Evolutionary conservation across 257 asterid species (phyloP).

Genomic region (Ligustrum vulgare): DNA sequence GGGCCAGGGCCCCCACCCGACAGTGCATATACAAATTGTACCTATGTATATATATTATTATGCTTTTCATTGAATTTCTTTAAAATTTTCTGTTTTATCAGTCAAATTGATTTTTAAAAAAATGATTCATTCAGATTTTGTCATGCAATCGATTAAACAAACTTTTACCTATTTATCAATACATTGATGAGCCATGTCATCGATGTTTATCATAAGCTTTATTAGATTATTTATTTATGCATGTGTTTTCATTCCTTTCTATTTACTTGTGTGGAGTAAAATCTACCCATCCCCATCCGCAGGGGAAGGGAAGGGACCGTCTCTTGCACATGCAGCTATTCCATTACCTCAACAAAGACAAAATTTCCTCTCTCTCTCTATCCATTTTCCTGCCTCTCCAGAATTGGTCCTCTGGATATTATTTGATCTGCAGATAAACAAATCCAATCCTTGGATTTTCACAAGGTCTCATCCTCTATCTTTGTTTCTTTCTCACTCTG

Average conservation of each 20-base stretch:
- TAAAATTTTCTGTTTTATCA: too few species aligned
- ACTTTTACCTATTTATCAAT: too few species aligned
- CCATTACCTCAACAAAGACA: slow-evolving; percentile 29
- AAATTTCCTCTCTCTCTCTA: slow-evolving; percentile 12
- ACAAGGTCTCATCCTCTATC: slow-evolving; percentile 27
- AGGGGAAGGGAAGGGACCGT: background rate
- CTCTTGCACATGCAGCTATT: slow-evolving; percentile 36
- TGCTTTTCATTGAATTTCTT: too few species aligned
- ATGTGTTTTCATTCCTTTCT: background rate
- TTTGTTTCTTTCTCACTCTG: slow-evolving; percentile 12
- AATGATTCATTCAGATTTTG: too few species aligned
- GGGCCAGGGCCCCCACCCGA: too few species aligned
- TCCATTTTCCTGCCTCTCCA: slow-evolving; percentile 37
- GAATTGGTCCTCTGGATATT: slow-evolving; percentile 43
- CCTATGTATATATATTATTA: too few species aligned
- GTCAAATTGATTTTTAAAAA: too few species aligned
- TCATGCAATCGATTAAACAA: too few species aligned
- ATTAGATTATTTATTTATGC: too few species aligned
- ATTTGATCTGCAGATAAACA: slow-evolving; percentile 24
- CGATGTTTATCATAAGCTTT: too few species aligned
- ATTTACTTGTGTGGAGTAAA: background rate
- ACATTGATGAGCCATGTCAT: too few species aligned
- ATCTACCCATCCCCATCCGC: slow-evolving; percentile 1
- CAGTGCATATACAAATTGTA: too few species aligned
- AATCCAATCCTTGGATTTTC: slow-evolving; percentile 47